Percentiles rank a stretch among this genome's conserved stretches.
These are phyloP conservation scores for Sporisorium exsertum DNA, from an alignment of 1,284 basidiomycete species.

Conservation along the genomic window DNA sequence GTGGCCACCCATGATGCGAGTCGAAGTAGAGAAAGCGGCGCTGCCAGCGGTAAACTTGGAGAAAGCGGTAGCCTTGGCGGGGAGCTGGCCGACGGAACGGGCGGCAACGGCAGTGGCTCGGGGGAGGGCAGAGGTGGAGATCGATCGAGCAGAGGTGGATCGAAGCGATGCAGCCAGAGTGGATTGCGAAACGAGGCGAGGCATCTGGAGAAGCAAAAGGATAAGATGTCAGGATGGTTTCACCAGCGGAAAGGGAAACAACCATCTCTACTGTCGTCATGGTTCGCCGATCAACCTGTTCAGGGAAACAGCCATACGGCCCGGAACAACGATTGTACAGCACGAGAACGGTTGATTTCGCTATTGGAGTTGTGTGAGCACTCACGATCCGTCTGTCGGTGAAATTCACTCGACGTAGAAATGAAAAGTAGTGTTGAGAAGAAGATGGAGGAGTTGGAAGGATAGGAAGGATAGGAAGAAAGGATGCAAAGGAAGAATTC, in stretches of 20 bases:
- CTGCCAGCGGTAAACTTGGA: constrained; percentile 28
- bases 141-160: constrained; percentile 51
- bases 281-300: not conserved
- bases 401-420: constrained; percentile 22
- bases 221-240: not conserved
- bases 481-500: constrained; percentile 15
- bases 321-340: not conserved
- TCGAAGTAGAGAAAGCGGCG: constrained; percentile 58
- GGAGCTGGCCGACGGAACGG: constrained; percentile 33
- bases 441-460: constrained; percentile 5
- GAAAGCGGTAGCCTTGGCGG: constrained; percentile 23
- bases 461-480: constrained; percentile 3
- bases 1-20: constrained; percentile 50
- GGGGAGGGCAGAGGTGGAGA: constrained; percentile 50
- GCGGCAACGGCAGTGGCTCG: constrained; percentile 37
- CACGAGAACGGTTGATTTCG: not conserved
- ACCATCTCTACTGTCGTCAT: not conserved
- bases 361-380: not conserved
- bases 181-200: constrained; percentile 54
- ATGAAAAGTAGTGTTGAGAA: not conserved
- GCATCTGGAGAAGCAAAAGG: constrained; percentile 39
- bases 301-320: not conserved
- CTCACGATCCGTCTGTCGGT: constrained; percentile 42
- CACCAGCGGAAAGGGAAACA: too few species aligned
- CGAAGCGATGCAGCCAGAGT: constrained; percentile 54